phyloP scores from a whole-genome alignment of 73 alveolate genomes.

The Stentor coeruleus region DNA sequence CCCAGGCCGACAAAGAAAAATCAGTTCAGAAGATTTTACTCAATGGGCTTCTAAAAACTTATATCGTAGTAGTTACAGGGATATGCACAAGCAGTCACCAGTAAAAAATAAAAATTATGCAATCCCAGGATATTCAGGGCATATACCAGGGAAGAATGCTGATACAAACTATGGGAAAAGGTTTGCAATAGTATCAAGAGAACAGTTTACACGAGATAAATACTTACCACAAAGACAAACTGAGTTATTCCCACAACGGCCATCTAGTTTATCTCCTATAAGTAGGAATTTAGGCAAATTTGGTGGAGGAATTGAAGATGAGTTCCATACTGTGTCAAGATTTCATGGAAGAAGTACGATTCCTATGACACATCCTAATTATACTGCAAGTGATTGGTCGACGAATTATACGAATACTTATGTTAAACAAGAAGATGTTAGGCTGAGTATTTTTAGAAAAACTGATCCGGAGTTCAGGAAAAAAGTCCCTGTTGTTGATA shows the following conservation, averaged over 20 bases:
- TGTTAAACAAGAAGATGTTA: not conserved
- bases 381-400: not conserved
- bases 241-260: conserved; percentile 22
- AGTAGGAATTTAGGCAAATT: not conserved
- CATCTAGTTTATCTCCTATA: not conserved
- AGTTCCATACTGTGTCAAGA: conserved; percentile 20
- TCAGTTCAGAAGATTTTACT: too few relatives aligned
- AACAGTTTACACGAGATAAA: conserved; percentile 2
- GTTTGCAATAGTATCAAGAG: not conserved
- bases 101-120: not conserved
- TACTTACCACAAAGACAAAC: not conserved
- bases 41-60: conserved; percentile 20
- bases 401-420: not conserved
- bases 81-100: conserved; percentile 1
- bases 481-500: not conserved
- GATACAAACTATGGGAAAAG: conserved; percentile 5
- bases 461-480: conserved; percentile 23
- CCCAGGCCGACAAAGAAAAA: too few relatives aligned
- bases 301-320: conserved; percentile 29
- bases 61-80: conserved; percentile 6
- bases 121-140: conserved; percentile 27
- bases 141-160: conserved; percentile 17
- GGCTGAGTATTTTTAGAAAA: conserved; percentile 14
- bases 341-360: conserved; percentile 27
- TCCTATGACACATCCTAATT: conserved; percentile 24